Percentiles rank a stretch among this genome's conserved stretches.
These are phyloP conservation scores for Neurospora cerealis DNA, from an alignment of 495 filamentous ascomycete genomes.

Conservation along the genomic window DNA sequence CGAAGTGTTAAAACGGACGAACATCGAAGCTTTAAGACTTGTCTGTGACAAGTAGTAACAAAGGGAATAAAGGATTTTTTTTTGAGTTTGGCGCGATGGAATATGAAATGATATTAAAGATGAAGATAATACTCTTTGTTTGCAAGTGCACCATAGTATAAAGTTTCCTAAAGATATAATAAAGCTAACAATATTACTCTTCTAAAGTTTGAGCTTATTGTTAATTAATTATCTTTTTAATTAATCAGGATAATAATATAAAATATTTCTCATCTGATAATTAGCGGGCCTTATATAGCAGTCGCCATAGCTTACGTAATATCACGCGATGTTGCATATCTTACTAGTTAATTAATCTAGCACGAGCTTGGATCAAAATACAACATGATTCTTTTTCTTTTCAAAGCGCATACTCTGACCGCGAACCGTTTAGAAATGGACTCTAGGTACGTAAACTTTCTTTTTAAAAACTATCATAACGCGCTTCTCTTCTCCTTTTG, in stretches of 20 bases:
- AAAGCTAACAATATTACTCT: no score
- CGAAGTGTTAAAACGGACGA: no score
- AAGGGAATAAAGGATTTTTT: neutral
- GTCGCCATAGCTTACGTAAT: neutral
- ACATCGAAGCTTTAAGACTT: no score
- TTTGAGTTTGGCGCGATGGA: no score
- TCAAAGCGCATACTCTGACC: neutral
- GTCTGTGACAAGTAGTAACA: neutral
- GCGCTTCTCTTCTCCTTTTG: neutral
- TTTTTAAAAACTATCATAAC: neutral
- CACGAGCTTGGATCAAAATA: neutral
- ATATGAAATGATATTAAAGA: neutral
- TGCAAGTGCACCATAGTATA: no score
- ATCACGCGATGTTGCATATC: neutral
- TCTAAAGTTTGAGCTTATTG: no score
- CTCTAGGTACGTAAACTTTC: neutral
- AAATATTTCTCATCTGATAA: neutral
- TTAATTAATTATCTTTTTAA: no score
- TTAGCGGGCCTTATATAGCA: neutral
- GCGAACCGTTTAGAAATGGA: neutral
- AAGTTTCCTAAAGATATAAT: no score
- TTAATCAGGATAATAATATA: neutral
- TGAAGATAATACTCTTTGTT: no score
- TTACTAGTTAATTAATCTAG: neutral
- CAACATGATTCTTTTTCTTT: neutral